phyloP scores from a whole-genome alignment of 805 yeast species.

The Saturnispora halmiae region DNA sequence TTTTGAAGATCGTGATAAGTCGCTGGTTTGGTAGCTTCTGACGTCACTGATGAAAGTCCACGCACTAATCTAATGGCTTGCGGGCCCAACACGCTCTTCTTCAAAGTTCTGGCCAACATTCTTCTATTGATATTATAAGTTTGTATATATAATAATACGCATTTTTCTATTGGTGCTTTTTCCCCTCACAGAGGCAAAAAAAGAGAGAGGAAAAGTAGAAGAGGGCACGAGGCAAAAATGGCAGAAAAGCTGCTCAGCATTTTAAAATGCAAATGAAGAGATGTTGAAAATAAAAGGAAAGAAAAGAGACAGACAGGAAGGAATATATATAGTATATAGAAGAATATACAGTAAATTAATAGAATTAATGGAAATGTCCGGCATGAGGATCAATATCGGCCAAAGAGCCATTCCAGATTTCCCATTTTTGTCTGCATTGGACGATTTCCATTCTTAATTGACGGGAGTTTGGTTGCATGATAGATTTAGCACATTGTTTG shows the following conservation, averaged over 20 bases:
- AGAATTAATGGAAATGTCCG: conserved; percentile 1
- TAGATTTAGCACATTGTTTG: conserved; percentile 33
- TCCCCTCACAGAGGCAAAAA: no score
- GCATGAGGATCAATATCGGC: conserved; percentile 5
- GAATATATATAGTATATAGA: no score
- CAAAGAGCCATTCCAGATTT: conserved; percentile 35
- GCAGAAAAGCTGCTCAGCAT: not conserved
- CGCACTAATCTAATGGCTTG: conserved; percentile 7
- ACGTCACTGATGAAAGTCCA: conserved; percentile 8
- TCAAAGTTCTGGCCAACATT: conserved; percentile 10
- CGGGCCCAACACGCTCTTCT: conserved; percentile 7
- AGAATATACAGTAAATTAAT: no score
- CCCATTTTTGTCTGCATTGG: conserved; percentile 70
- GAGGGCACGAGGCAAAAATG: no score
- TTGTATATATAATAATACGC: no score
- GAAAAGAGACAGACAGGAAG: no score
- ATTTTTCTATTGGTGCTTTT: no score
- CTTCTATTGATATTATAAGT: not conserved
- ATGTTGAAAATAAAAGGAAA: no score
- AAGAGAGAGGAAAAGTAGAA: no score
- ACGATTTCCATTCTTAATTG: conserved; percentile 66
- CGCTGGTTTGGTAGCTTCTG: conserved; percentile 8
- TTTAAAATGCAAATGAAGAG: no score
- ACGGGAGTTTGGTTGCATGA: conserved; percentile 68
- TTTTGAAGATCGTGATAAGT: conserved; percentile 25